Conservation (phyloP, 768 basidiomycete species). For the Lactarius vividus region DNA sequence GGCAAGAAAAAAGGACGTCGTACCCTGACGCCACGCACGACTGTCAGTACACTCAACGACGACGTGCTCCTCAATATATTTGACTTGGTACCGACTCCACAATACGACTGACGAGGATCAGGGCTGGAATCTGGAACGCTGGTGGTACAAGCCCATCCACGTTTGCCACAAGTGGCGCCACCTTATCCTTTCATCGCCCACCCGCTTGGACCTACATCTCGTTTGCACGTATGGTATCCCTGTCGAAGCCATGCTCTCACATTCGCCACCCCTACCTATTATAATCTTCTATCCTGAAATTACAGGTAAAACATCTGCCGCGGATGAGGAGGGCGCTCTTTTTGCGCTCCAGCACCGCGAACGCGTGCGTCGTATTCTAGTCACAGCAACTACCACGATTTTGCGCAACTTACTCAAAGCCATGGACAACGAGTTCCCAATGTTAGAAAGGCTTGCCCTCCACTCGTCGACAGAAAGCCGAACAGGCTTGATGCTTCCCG, state of each 20-base stretch:
- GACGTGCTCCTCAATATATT: constrained; percentile 11
- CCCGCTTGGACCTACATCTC: constrained; percentile 7
- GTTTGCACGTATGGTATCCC: constrained; percentile 13
- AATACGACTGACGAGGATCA: background rate
- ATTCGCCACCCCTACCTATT: constrained; percentile 15
- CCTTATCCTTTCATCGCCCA: constrained; percentile 2
- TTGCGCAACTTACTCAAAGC: constrained; percentile 3
- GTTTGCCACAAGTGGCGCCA: constrained; percentile 5
- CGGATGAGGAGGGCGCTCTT: background rate
- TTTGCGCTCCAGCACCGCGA: constrained; percentile 1
- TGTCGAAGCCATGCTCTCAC: background rate
- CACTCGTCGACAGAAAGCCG: background rate
- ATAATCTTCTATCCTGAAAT: constrained; percentile 4
- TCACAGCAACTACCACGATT: background rate
- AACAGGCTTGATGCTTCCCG: background rate
- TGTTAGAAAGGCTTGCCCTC: background rate
- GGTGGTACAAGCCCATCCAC: constrained; percentile 18
- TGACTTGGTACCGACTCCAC: constrained; percentile 4
- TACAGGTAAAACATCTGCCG: background rate
- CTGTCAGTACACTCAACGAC: background rate
- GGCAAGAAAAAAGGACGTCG: background rate
- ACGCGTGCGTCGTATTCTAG: constrained; percentile 12
- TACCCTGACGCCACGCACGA: background rate
- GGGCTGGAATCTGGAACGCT: constrained; percentile 11
- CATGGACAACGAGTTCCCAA: constrained; percentile 11